Conservation (phyloP, 202 grass and related monocot genomes). For the Thinopyrum obtusiflorum region DNA sequence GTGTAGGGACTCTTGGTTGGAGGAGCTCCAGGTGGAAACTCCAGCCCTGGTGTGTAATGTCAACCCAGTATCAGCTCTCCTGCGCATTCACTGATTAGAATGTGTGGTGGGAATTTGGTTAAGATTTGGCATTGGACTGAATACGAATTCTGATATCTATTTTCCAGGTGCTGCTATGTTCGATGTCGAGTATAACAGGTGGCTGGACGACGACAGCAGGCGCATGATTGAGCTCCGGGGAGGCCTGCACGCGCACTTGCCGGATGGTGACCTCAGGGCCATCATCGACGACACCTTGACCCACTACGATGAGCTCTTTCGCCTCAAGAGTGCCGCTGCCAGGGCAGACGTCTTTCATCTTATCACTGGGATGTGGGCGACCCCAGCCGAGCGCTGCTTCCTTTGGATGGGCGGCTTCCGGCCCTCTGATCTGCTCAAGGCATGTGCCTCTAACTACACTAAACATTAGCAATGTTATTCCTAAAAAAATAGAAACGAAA, state of each 20-base stretch:
- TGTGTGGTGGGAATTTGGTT: background rate
- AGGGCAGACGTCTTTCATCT: constrained; percentile 81
- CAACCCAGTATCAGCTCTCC: background rate
- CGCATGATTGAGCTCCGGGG: constrained; percentile 59
- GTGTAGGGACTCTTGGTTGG: constrained; percentile 63
- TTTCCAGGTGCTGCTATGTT: constrained; percentile 54
- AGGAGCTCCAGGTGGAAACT: constrained; percentile 57
- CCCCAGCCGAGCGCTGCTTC: constrained; percentile 71
- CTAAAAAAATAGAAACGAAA: background rate
- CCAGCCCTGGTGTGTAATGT: constrained; percentile 51
- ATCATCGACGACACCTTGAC: constrained; percentile 58
- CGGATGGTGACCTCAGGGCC: constrained; percentile 61
- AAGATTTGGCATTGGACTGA: background rate
- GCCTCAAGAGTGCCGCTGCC: constrained; percentile 42
- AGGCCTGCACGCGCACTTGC: constrained; percentile 47
- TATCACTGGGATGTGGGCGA: constrained; percentile 72
- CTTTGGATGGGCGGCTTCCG: constrained; percentile 87
- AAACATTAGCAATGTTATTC: background rate
- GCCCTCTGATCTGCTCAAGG: constrained; percentile 86
- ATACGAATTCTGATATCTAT: background rate
- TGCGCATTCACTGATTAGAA: background rate
- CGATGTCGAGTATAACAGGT: constrained; percentile 61
- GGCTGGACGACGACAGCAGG: constrained; percentile 60
- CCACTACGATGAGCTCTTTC: constrained; percentile 74
- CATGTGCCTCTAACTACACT: constrained; percentile 15